Percentiles rank a stretch among this genome's conserved stretches.
Evolutionary conservation across 2,329 filamentous ascomycete genomes (phyloP).

Genomic region (Colletotrichum somersetense): DNA sequence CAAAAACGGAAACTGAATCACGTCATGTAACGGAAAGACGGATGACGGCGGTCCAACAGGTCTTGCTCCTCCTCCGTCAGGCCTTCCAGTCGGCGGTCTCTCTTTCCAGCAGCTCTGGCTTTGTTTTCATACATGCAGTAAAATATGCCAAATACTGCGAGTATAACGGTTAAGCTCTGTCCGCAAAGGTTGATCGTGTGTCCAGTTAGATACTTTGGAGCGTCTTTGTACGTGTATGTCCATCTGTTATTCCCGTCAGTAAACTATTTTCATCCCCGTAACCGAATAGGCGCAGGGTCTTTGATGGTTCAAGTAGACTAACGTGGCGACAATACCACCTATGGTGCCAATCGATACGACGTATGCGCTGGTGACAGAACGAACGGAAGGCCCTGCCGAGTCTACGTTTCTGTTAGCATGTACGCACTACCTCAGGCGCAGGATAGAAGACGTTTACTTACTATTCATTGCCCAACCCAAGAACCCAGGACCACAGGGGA

Average conservation of each 20-base stretch:
- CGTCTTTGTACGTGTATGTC: conserved; percentile 64
- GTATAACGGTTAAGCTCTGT: conserved; percentile 58
- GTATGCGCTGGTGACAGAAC: conserved; percentile 68
- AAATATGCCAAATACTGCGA: conserved; percentile 61
- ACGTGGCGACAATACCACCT: conserved; percentile 69
- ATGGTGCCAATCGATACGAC: conserved; percentile 67
- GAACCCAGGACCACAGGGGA: conserved; percentile 70
- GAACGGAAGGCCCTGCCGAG: conserved; percentile 66
- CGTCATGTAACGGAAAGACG: conserved; percentile 68
- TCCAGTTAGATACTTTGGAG: conserved; percentile 61
- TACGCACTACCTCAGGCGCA: neutral
- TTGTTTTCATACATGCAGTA: conserved; percentile 69
- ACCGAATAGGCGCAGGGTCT: neutral
- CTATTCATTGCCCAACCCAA: conserved; percentile 71
- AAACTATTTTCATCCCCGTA: neutral
- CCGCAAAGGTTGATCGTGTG: conserved; percentile 69
- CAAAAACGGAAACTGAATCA: conserved; percentile 42
- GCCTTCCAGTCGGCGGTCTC: conserved; percentile 59
- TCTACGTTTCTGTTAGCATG: conserved; percentile 50
- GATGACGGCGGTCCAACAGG: conserved; percentile 66
- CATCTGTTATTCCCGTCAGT: conserved; percentile 52
- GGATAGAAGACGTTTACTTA: conserved; percentile 38
- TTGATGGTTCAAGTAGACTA: conserved; percentile 43
- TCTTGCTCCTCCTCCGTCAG: conserved; percentile 59
- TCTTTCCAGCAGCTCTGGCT: conserved; percentile 54